Percentiles rank a stretch among this genome's conserved stretches.
These are phyloP conservation scores for Yamadazyma kitorensis DNA, from an alignment of 805 yeast genomes.

Conservation along the genomic window DNA sequence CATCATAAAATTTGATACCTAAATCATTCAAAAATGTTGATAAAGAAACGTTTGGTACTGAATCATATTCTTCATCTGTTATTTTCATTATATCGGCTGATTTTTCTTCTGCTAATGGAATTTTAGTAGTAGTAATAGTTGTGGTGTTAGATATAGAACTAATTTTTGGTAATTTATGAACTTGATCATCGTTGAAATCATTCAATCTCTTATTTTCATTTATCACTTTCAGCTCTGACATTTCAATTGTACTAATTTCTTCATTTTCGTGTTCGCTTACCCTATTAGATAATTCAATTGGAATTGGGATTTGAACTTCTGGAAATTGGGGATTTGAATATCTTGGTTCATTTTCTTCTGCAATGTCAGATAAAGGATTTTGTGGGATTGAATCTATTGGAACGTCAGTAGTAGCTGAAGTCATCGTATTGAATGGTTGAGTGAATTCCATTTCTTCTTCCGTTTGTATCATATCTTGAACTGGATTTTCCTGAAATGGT, in stretches of 20 bases:
- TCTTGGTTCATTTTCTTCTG: background rate
- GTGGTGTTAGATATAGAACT: background rate
- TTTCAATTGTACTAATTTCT: too few species aligned
- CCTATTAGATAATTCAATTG: slow-evolving; percentile 9
- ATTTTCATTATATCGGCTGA: slow-evolving; percentile 2
- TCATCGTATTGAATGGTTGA: slow-evolving; percentile 7
- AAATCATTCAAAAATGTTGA: slow-evolving; percentile 38
- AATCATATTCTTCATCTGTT: slow-evolving; percentile 18
- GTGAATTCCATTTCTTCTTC: slow-evolving; percentile 14
- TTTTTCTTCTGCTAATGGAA: slow-evolving; percentile 32
- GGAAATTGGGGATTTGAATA: slow-evolving; percentile 11
- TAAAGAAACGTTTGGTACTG: slow-evolving; percentile 33
- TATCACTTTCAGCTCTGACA: too few species aligned
- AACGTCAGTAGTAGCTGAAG: too few species aligned
- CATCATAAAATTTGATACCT: slow-evolving; percentile 45
- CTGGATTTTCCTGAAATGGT: slow-evolving; percentile 4
- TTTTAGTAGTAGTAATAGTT: slow-evolving; percentile 2
- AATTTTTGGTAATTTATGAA: slow-evolving; percentile 4
- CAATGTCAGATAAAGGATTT: too few species aligned
- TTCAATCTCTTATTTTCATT: slow-evolving; percentile 11
- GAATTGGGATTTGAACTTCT: slow-evolving; percentile 13
- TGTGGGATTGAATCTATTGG: too few species aligned
- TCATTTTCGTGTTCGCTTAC: too few species aligned
- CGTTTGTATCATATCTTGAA: background rate
- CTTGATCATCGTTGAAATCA: slow-evolving; percentile 5